Base-by-base conservation (phyloP, 2,329 filamentous ascomycete species). In the Byssochlamys sp. region DNA sequence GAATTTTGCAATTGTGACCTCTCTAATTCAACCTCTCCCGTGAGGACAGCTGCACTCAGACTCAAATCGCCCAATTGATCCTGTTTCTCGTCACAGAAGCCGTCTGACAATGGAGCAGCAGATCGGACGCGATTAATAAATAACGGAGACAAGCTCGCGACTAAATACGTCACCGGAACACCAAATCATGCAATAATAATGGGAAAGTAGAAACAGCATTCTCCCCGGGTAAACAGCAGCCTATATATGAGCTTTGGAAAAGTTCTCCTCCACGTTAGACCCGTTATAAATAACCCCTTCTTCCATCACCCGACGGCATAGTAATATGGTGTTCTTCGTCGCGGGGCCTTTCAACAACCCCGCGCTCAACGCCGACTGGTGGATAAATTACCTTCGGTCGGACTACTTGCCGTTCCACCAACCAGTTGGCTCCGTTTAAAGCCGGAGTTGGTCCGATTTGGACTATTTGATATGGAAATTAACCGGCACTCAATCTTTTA, bases 301-400 rank as follows among this genome's bases (percentile, higher is more conserved):
- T 2, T 45, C n/a, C 39, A 45, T 39, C 35, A 39, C 7, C n/a
- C 39, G 39, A 6, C 7, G n/a, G 39, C 14, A 45, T 14, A 45
- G 7, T 45, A 24, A 45, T 19, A 1, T 9, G 39, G 39, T 19
- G 7, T 19, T 7, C 39, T 10, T 7, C n/a, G 14, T 45, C 14
- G 35, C 35, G 35, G n/a, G 39, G 39, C 39, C 9, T 19, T 3
- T 24, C n/a, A 9, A 19, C 3, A 45, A 24, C n/a, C 39, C 39
- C 39, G 39, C 39, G 39, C 39, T 45, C n/a, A 45, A 19, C 53
- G 24, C 53, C 53, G 33, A 54, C 39, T 54, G 53, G 39, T 54
- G 53, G 53, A 54, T 54, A 54, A 54, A 54, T 35, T 54, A 4
- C 1, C 6, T 2, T 6, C 25, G 25, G 49, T 19, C 28, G 28